A percentile compares a stretch with the other conserved stretches of the same genome.
phyloP scores from a whole-genome alignment of 129 eudicot species.

The Flaveria brownii region DNA sequence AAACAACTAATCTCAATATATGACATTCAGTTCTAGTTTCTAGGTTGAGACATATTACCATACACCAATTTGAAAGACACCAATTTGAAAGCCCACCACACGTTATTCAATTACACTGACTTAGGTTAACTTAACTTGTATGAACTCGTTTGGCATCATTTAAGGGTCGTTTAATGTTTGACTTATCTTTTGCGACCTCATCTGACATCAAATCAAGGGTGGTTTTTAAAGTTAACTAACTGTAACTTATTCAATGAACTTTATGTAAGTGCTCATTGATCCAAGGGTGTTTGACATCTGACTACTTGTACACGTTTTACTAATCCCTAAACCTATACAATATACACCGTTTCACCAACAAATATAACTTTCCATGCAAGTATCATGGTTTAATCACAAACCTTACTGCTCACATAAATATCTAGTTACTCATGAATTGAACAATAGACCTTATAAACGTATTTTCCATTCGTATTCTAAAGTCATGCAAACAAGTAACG shows the following conservation, averaged over 20 bases:
- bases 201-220: background rate
- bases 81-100: background rate
- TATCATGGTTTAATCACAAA: background rate
- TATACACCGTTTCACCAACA: slow-evolving; percentile 10
- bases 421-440: background rate
- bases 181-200: background rate
- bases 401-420: background rate
- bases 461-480: background rate
- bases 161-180: background rate
- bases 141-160: background rate
- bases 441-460: background rate
- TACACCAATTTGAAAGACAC: background rate
- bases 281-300: background rate
- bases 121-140: background rate
- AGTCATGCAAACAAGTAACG: background rate
- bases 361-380: slow-evolving; percentile 9
- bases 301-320: background rate
- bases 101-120: background rate
- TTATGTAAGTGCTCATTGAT: background rate
- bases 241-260: background rate
- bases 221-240: background rate
- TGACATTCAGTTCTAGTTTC: background rate
- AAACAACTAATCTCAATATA: background rate
- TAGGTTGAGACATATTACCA: background rate
- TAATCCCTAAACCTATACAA: background rate